Conservation (phyloP, 371 early-diverging fungal genomes). For the Umbelopsis sp. region DNA sequence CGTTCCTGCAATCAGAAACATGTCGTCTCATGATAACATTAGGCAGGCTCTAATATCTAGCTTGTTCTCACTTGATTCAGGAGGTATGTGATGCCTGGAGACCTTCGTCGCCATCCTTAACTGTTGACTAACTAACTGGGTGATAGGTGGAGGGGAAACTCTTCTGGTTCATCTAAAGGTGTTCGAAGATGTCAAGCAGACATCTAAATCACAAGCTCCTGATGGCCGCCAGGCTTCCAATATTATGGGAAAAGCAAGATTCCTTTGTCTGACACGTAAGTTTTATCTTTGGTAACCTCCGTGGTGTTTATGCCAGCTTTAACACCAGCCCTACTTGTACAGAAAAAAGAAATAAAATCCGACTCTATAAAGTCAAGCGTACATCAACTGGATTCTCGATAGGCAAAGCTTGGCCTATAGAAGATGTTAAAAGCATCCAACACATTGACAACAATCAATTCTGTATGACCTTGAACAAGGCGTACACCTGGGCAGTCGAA, state of each 20-base stretch:
- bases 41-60: slow-evolving; percentile 46
- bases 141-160: slow-evolving; percentile 36
- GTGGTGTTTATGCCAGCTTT: background rate
- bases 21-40: slow-evolving; percentile 35
- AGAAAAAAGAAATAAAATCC: slow-evolving; percentile 54
- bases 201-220: slow-evolving; percentile 25
- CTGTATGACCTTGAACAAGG: slow-evolving; percentile 48
- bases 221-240: slow-evolving; percentile 28
- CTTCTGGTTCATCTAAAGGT: slow-evolving; percentile 50
- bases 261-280: slow-evolving; percentile 52
- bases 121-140: background rate
- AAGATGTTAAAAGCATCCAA: slow-evolving; percentile 59
- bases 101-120: background rate
- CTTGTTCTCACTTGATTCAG: slow-evolving; percentile 41
- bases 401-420: slow-evolving; percentile 61
- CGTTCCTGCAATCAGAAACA: slow-evolving; percentile 19
- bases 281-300: background rate
- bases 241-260: slow-evolving; percentile 53
- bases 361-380: slow-evolving; percentile 61
- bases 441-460: slow-evolving; percentile 59
- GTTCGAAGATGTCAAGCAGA: slow-evolving; percentile 53
- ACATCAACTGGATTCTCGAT: slow-evolving; percentile 59
- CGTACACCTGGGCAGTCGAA: slow-evolving; percentile 57
- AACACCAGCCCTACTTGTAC: background rate
- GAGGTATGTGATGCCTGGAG: slow-evolving; percentile 13